Evolutionary conservation across 768 basidiomycete genomes (phyloP), one percentile per base, ranked within the genome.

Genomic region (Xerocomus spinulosus): DNA sequence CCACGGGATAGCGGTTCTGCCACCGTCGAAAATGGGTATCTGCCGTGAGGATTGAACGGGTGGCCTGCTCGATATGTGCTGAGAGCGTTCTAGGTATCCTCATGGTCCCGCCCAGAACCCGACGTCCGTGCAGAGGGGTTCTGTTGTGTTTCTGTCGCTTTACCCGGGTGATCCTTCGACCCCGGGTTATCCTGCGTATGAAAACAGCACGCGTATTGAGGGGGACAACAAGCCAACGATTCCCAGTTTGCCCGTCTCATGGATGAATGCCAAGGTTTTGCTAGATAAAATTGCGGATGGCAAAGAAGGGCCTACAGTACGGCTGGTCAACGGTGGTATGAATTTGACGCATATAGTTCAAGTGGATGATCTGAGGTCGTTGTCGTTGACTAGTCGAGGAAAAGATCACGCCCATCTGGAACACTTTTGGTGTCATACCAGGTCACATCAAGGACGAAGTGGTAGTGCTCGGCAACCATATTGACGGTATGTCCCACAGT

Each of bases 341-440:
- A 40, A n/a, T n/a, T n/a, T 12, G 33, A 36, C 33, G 5, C 28
- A 40, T n/a, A 29, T 36, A 21, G 30, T 33, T 10, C 23, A 40
- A 41, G 12, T 23, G 21, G 32, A 42, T 48, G 30, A 45, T 39
- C 8, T 14, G 32, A 56, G 5, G 34, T 33, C 28, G 23, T 15
- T 24, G 15, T 44, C 20, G 3, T 33, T 36, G 28, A 41, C 42
- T 45, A 83, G 89, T 95, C 32, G 80, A 92, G 46, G 82, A 79
- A 30, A 82, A 83, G 58, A 77, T 94, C 18, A 92, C 81, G 6
- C 90, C 92, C 10, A 92, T 96, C 41, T 96, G 91, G 92, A 96
- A 95, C 69, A 77, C 80, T 12, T 87, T 88, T 74, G 87, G 80
- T 20, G 76, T 85, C 21, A 88, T 95, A 52, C 92, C 92, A 17